phyloP scores from a whole-genome alignment of 805 yeast genomes.

The Torulaspora delbrueckii region DNA sequence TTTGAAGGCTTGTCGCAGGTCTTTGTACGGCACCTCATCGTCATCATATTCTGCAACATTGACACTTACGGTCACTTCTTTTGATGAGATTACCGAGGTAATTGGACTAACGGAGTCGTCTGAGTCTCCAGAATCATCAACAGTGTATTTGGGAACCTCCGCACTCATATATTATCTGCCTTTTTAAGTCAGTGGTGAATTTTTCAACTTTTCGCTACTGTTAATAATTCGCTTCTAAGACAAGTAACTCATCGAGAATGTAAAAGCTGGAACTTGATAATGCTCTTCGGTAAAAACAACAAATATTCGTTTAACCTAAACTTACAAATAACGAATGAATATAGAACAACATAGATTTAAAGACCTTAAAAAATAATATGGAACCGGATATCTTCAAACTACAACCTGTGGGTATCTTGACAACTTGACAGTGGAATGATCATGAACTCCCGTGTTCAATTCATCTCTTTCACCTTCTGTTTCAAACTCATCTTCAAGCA shows the following conservation, averaged over 20 bases:
- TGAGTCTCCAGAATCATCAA: conserved; percentile 10
- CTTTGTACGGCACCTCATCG: conserved; percentile 3
- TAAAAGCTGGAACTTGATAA: too few species aligned
- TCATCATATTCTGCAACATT: conserved; percentile 18
- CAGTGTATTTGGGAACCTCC: conserved; percentile 6
- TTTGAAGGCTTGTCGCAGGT: conserved; percentile 7
- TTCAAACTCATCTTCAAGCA: conserved; percentile 28
- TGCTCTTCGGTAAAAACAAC: too few species aligned
- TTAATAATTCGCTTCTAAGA: too few species aligned
- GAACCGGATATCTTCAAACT: not conserved
- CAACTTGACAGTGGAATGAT: not conserved
- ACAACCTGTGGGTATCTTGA: conserved; percentile 13
- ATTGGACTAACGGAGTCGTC: conserved; percentile 5
- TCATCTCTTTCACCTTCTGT: conserved; percentile 9
- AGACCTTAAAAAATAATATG: not conserved
- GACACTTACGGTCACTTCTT: conserved; percentile 13
- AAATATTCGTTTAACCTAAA: too few species aligned
- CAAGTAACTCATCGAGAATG: too few species aligned
- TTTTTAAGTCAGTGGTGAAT: not conserved
- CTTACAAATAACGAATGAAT: not conserved
- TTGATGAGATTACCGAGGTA: conserved; percentile 6
- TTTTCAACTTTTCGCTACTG: not conserved
- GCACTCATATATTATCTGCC: not conserved
- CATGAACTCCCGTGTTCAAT: not conserved
- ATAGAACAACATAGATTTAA: not conserved